A percentile compares a stretch with the other conserved stretches of the same genome.
phyloP scores from a whole-genome alignment of 139 green algal genomes.

The Tetradesmus obliquus region DNA sequence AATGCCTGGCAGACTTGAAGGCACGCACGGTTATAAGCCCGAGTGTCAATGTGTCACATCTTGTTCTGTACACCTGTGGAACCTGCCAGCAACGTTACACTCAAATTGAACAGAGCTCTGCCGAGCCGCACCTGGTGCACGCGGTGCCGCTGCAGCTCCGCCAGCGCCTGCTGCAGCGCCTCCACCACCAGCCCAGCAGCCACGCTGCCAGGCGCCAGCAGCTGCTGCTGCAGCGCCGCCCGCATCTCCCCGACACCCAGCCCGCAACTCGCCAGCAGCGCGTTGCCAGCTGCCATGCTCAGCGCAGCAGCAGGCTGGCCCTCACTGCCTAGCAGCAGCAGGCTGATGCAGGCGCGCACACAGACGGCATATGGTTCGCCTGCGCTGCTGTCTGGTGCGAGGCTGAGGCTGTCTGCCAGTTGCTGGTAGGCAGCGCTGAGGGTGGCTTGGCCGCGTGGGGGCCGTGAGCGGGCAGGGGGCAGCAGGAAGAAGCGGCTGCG shows the following conservation, averaged over 20 bases:
- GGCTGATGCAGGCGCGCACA: slow-evolving; percentile 16
- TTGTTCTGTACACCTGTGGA: not conserved
- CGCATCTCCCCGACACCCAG: slow-evolving; percentile 10
- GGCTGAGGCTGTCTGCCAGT: not conserved
- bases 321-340: slow-evolving; percentile 13
- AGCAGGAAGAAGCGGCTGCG: slow-evolving; percentile 39
- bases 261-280: slow-evolving; percentile 27
- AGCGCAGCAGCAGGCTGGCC: slow-evolving; percentile 16
- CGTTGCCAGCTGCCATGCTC: not conserved
- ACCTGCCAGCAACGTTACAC: not conserved
- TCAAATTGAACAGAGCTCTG: not conserved
- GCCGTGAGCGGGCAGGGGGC: not conserved
- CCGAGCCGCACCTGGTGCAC: slow-evolving; percentile 1
- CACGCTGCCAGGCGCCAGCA: slow-evolving; percentile 20
- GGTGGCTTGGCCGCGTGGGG: not conserved
- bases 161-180: slow-evolving; percentile 17
- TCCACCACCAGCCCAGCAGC: not conserved
- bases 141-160: slow-evolving; percentile 8
- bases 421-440: slow-evolving; percentile 10
- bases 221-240: slow-evolving; percentile 28
- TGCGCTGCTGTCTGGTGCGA: slow-evolving; percentile 18
- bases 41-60: not conserved
- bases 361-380: not conserved
- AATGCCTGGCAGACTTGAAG: not conserved
- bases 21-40: not conserved